A percentile compares a stretch with the other conserved stretches of the same genome.
Conservation (phyloP, 352 stramenopile genomes). For the Globisporangium spiculum region DNA sequence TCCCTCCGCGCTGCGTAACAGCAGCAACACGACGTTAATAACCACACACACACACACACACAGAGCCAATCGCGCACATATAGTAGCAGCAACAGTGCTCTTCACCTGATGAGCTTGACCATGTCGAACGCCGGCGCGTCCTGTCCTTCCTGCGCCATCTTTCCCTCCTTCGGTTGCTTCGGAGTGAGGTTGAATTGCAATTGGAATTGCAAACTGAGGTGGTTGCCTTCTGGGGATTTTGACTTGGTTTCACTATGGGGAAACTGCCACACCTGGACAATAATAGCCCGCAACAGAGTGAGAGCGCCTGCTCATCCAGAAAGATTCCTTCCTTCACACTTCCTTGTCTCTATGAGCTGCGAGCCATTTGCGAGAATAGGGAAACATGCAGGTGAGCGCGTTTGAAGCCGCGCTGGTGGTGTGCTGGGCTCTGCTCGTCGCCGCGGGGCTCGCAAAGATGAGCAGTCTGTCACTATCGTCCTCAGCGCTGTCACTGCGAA, state of each 20-base stretch:
- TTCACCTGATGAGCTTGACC: slow-evolving; percentile 75
- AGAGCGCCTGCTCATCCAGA: slow-evolving; percentile 1
- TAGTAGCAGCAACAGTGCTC: not conserved
- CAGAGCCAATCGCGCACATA: slow-evolving; percentile 8
- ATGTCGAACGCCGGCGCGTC: slow-evolving; percentile 53
- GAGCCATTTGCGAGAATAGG: not conserved
- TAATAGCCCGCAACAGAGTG: not conserved
- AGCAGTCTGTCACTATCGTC: not conserved
- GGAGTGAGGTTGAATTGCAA: not conserved
- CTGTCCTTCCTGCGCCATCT: slow-evolving; percentile 52
- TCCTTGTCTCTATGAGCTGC: not conserved
- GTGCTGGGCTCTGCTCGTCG: slow-evolving; percentile 30
- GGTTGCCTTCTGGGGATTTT: not conserved
- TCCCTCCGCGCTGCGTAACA: slow-evolving; percentile 82
- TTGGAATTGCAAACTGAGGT: not conserved
- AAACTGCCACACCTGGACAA: not conserved
- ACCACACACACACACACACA: slow-evolving; percentile 5
- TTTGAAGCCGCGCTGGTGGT: slow-evolving; percentile 44
- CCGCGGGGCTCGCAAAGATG: slow-evolving; percentile 22
- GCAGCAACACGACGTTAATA: not conserved
- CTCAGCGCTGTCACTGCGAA: slow-evolving; percentile 11
- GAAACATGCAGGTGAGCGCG: slow-evolving; percentile 24
- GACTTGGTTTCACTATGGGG: slow-evolving; percentile 13
- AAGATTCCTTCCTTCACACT: not conserved
- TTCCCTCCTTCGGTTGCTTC: slow-evolving; percentile 9